These are phyloP conservation scores for Trichoderma orchidacearum DNA, from an alignment of 495 filamentous ascomycete genomes.

Conservation along the genomic window DNA sequence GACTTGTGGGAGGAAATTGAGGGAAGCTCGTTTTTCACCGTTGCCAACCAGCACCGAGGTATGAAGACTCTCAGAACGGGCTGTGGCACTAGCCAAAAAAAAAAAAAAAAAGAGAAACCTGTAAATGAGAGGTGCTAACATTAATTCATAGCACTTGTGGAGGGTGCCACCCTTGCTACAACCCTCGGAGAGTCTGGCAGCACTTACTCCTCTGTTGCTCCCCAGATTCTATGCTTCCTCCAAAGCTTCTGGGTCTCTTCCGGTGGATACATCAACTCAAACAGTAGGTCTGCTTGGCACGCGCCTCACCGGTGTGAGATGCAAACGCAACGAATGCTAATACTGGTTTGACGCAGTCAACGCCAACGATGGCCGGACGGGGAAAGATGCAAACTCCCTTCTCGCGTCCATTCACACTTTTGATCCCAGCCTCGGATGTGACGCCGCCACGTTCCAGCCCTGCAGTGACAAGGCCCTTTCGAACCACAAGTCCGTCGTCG, in stretches of 20 bases:
- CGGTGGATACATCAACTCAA: constrained; percentile 43
- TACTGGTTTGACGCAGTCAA: constrained; percentile 11
- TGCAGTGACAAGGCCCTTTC: constrained; percentile 48
- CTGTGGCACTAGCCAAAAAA: background rate
- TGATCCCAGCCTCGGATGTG: constrained; percentile 44
- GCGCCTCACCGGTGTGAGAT: background rate
- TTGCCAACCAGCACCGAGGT: constrained; percentile 24
- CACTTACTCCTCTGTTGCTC: constrained; percentile 38
- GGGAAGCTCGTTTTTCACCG: constrained; percentile 46
- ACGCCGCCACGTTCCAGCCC: constrained; percentile 46
- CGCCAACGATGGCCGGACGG: constrained; percentile 31
- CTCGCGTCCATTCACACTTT: constrained; percentile 51
- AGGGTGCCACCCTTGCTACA: constrained; percentile 45
- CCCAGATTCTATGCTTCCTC: constrained; percentile 46
- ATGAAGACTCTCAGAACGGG: background rate
- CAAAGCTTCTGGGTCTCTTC: constrained; percentile 48
- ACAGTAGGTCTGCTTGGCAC: constrained; percentile 20
- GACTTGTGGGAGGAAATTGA: constrained; percentile 63
- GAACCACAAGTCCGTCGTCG: constrained; percentile 49
- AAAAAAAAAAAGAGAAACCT: background rate
- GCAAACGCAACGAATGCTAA: too few species aligned
- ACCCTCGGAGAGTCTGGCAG: constrained; percentile 26
- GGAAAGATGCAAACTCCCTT: constrained; percentile 49
- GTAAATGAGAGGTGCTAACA: background rate
- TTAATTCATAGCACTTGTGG: constrained; percentile 37